A percentile compares a stretch with the other conserved stretches of the same genome.
Evolutionary conservation across 306 rosid genomes (phyloP).

Genomic region (Pyrus communis): DNA sequence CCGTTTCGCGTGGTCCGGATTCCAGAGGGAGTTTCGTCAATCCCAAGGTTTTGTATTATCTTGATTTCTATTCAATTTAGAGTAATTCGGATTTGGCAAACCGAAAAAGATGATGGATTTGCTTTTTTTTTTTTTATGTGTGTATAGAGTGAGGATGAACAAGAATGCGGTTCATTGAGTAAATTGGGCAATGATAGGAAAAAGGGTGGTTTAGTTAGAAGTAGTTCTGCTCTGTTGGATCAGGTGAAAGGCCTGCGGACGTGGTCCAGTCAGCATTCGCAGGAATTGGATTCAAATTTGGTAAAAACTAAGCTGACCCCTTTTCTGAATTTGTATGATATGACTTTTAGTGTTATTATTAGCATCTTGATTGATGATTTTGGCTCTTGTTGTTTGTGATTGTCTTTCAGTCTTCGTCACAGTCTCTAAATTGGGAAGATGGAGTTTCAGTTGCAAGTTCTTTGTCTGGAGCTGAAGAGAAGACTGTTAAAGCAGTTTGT

Average conservation of each 20-base stretch:
- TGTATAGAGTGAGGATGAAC: conserved; percentile 76
- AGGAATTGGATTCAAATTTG: conserved; percentile 30
- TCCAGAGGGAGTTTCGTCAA: conserved; percentile 33
- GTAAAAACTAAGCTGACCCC: conserved; percentile 28
- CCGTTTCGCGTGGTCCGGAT: conserved; percentile 53
- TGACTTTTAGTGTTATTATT: neutral
- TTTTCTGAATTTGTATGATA: conserved; percentile 4
- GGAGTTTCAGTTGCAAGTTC: conserved; percentile 46
- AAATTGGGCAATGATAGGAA: conserved; percentile 21
- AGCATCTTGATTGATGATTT: conserved; percentile 12
- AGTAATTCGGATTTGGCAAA: neutral
- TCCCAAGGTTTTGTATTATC: conserved; percentile 50
- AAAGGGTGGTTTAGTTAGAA: conserved; percentile 32
- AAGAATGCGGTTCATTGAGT: conserved; percentile 10
- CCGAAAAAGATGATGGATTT: neutral
- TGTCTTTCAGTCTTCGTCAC: conserved; percentile 35
- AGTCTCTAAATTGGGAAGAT: conserved; percentile 34
- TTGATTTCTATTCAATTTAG: neutral
- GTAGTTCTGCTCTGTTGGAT: conserved; percentile 27
- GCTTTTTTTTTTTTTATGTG: conserved; percentile 6
- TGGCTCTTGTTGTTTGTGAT: conserved; percentile 6
- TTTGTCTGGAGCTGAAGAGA: conserved; percentile 56
- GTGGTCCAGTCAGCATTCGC: conserved; percentile 57
- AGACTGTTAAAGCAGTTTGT: conserved; percentile 51
- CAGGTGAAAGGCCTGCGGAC: conserved; percentile 31